Percentiles rank a stretch among this genome's conserved stretches.
phyloP scores from a whole-genome alignment of 2,329 filamentous ascomycete genomes.

The Colletotrichum spaethianum region DNA sequence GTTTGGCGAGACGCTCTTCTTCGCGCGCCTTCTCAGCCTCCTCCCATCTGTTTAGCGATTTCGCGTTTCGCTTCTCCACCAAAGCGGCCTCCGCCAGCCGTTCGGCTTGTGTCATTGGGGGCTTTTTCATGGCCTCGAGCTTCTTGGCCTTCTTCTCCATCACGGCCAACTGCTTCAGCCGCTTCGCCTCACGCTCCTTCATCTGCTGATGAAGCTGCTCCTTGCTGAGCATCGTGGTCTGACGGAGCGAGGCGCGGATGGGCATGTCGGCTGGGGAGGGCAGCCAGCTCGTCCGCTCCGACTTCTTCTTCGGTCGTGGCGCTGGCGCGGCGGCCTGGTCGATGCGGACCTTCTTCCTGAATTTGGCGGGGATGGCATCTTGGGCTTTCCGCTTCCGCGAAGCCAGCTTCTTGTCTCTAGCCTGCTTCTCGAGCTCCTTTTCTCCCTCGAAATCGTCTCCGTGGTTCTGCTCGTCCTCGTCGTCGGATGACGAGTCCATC shows the following conservation, averaged over 20 bases:
- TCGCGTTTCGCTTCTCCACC: constrained; percentile 88
- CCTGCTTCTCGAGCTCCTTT: constrained; percentile 84
- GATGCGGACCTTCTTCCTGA: constrained; percentile 84
- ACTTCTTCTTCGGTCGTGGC: constrained; percentile 71
- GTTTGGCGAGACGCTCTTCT: constrained; percentile 84
- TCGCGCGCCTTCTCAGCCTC: constrained; percentile 91
- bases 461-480: constrained; percentile 81
- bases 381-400: constrained; percentile 86
- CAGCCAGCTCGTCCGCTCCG: constrained; percentile 72
- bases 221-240: constrained; percentile 72
- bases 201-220: constrained; percentile 79
- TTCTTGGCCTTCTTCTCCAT: constrained; percentile 79
- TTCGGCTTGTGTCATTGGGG: constrained; percentile 88
- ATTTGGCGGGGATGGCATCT: constrained; percentile 78
- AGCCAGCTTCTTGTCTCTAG: constrained; percentile 75
- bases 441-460: constrained; percentile 87
- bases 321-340: constrained; percentile 60
- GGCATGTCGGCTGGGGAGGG: constrained; percentile 68
- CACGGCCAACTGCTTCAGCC: constrained; percentile 77
- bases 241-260: constrained; percentile 70
- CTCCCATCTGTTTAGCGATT: constrained; percentile 94
- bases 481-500: constrained; percentile 88
- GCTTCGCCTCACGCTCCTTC: constrained; percentile 78
- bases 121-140: constrained; percentile 81
- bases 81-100: constrained; percentile 85